These are phyloP conservation scores for Lepidium sativum DNA, from an alignment of 345 rosid species.

Conservation along the genomic window DNA sequence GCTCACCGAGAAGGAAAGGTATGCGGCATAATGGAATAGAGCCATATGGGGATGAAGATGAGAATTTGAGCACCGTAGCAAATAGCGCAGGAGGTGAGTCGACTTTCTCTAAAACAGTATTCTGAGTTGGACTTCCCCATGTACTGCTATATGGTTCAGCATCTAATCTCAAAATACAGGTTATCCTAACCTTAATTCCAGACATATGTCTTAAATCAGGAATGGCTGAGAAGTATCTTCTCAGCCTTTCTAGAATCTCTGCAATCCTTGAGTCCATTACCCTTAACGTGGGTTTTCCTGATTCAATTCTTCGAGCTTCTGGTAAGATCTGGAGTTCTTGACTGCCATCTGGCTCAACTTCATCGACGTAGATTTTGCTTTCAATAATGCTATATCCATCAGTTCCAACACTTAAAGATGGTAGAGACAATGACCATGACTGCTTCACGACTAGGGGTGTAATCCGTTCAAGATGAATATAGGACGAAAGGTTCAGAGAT, in stretches of 20 bases:
- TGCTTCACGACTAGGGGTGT: constrained; percentile 67
- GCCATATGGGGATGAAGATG: constrained; percentile 81
- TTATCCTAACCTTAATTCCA: constrained; percentile 65
- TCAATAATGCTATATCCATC: constrained; percentile 42
- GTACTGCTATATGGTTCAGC: constrained; percentile 52
- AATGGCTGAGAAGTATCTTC: constrained; percentile 77
- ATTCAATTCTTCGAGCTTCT: constrained; percentile 34
- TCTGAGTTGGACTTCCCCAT: constrained; percentile 41
- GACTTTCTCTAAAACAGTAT: constrained; percentile 34
- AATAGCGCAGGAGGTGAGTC: constrained; percentile 68
- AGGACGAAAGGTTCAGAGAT: constrained; percentile 53
- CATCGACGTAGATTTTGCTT: constrained; percentile 37
- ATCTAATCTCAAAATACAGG: constrained; percentile 70
- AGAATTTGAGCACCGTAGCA: constrained; percentile 81
- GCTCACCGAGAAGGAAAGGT: constrained; percentile 84
- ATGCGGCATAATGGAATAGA: constrained; percentile 63
- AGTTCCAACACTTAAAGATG: constrained; percentile 43
- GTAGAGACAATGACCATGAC: constrained; percentile 75
- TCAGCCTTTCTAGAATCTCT: constrained; percentile 50
- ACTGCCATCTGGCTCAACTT: constrained; percentile 32
- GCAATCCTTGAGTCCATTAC: constrained; percentile 85
- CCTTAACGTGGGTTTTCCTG: constrained; percentile 48
- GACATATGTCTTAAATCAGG: constrained; percentile 80
- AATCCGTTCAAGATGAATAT: constrained; percentile 59
- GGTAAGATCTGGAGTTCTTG: constrained; percentile 32